Conservation (phyloP, 495 filamentous ascomycete genomes). For the Tuber indicum region DNA sequence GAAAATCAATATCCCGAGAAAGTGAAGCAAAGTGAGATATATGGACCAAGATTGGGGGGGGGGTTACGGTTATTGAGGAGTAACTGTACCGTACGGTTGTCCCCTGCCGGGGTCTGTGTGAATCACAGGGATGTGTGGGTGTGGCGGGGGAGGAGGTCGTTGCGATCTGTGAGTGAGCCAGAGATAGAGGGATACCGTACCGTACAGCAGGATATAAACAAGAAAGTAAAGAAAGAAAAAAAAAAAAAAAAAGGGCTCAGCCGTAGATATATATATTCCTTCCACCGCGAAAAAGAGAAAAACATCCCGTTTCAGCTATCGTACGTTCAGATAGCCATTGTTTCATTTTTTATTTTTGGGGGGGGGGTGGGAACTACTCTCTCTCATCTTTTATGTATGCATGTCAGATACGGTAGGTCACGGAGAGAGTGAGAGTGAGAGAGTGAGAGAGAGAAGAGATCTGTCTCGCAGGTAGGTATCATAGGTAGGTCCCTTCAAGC, state of each 20-base stretch:
- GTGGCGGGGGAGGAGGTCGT: background rate
- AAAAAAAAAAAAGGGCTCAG: background rate
- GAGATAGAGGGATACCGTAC: background rate
- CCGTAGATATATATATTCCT: slow-evolving; percentile 1
- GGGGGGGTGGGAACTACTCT: background rate
- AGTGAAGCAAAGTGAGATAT: slow-evolving; percentile 3
- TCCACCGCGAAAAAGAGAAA: background rate
- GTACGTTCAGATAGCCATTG: background rate
- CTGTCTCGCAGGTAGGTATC: background rate
- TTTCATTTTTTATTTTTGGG: background rate
- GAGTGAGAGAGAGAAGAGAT: background rate
- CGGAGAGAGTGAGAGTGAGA: background rate
- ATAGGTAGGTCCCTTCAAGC: background rate
- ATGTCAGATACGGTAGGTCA: background rate
- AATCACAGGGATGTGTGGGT: background rate
- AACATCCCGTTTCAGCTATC: background rate
- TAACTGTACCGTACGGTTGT: background rate
- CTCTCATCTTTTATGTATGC: background rate
- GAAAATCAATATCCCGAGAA: slow-evolving; percentile 4
- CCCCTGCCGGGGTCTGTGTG: background rate
- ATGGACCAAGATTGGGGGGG: background rate
- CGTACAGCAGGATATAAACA: background rate
- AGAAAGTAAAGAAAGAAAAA: too few species aligned
- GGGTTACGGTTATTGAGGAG: background rate
- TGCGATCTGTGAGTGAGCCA: background rate